Percentiles rank a stretch among this genome's conserved stretches.
These are phyloP conservation scores for Arabidopsis arenosa DNA, from an alignment of 345 rosid species.

Conservation along the genomic window DNA sequence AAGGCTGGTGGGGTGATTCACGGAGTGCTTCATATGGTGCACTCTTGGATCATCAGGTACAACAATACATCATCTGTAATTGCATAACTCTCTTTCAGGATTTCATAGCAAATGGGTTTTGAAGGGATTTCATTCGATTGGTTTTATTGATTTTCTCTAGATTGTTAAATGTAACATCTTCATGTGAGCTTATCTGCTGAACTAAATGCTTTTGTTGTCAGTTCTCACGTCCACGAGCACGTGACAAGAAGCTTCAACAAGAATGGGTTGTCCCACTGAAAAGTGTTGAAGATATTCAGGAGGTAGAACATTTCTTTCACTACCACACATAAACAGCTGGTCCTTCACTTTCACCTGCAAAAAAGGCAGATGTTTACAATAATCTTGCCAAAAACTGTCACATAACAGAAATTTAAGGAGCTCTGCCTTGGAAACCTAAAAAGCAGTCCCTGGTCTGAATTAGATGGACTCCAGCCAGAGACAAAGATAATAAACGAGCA, in stretches of 20 bases:
- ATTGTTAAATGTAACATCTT: not conserved
- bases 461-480: conserved; percentile 92
- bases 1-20: conserved; percentile 93
- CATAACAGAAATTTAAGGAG: conserved; percentile 67
- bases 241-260: conserved; percentile 89
- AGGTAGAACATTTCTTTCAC: conserved; percentile 51
- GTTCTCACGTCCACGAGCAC: conserved; percentile 63
- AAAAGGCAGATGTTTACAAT: not conserved
- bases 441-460: conserved; percentile 96
- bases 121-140: not conserved
- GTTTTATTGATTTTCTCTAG: conserved; percentile 2
- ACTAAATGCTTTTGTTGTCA: conserved; percentile 23
- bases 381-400: conserved; percentile 3
- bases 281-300: conserved; percentile 71
- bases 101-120: not conserved
- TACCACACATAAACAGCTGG: too few species aligned
- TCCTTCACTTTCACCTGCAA: not conserved
- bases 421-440: conserved; percentile 78
- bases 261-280: conserved; percentile 86
- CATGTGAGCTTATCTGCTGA: conserved; percentile 5
- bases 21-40: conserved; percentile 88
- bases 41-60: conserved; percentile 86
- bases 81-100: not conserved
- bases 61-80: not conserved
- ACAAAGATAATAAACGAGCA: conserved; percentile 86